Conservation (phyloP, 495 filamentous ascomycete genomes). For the Penicillium soppii region DNA sequence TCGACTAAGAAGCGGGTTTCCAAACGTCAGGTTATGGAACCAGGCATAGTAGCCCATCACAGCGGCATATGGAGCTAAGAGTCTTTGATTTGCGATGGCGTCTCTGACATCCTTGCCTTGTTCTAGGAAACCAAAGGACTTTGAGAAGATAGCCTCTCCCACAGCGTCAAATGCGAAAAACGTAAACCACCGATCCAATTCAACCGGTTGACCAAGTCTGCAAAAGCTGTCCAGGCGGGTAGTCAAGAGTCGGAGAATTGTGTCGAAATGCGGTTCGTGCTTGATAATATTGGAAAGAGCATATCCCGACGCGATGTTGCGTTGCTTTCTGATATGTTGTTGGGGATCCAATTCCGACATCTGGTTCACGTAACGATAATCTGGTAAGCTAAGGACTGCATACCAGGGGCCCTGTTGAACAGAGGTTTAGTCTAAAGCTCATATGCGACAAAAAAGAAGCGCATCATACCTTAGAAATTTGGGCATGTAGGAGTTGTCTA, state of each 20-base stretch:
- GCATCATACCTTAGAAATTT: slow-evolving; percentile 23
- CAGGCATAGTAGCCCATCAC: slow-evolving; percentile 40
- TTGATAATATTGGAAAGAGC: slow-evolving; percentile 41
- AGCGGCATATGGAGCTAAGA: slow-evolving; percentile 33
- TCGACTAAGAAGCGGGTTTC: slow-evolving; percentile 42
- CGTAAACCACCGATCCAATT: slow-evolving; percentile 45
- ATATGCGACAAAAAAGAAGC: too few species aligned
- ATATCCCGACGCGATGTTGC: slow-evolving; percentile 37
- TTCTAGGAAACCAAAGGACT: slow-evolving; percentile 43
- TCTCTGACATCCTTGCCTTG: slow-evolving; percentile 40
- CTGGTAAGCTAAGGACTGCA: slow-evolving; percentile 33
- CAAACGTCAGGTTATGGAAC: slow-evolving; percentile 37
- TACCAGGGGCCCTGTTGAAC: slow-evolving; percentile 28
- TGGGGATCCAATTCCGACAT: slow-evolving; percentile 42
- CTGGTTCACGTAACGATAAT: slow-evolving; percentile 42
- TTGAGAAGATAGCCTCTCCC: slow-evolving; percentile 41
- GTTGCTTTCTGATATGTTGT: slow-evolving; percentile 30
- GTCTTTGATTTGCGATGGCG: slow-evolving; percentile 38
- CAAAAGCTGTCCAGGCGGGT: slow-evolving; percentile 28
- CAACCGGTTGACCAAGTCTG: slow-evolving; percentile 22
- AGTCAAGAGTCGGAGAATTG: slow-evolving; percentile 28
- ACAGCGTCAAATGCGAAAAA: slow-evolving; percentile 50
- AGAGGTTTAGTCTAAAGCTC: background rate
- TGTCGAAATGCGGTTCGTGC: slow-evolving; percentile 38
- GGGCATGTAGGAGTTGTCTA: slow-evolving; percentile 27